Evolutionary conservation across 164 flowering plant species (phyloP), one percentile per base, ranked within the genome.

Genomic region (Magnolia kwangsiensis): DNA sequence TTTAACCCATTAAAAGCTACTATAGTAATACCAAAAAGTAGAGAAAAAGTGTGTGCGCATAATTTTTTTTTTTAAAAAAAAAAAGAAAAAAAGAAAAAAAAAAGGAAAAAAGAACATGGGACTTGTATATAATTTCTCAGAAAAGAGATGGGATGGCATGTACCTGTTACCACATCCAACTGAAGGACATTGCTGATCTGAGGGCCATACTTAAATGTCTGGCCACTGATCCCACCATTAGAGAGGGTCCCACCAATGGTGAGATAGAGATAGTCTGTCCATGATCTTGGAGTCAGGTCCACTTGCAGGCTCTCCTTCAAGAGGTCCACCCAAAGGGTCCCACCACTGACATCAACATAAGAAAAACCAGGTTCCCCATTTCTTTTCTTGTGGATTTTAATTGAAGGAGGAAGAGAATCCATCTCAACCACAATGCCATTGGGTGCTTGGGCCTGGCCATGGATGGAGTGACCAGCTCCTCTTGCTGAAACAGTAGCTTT

Each of bases 201-300:
- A 64, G 89, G 89, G 23, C 89, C 89, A 77, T 82, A 75, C 51
- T 81, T 80, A 58, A 83, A 87, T 2, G 87, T 81, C 72, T 87
- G 89, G 20, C 89, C 87, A 78, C 89, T 87, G 13, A 87, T 77
- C n/a, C 89, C 89, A 77, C 69, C 87, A 78, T 85, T 83, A 23
- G 89, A 87, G 21, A 87, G 84, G 19, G 89, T 87, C 8, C 89
- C 89, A 72, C 89, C 89, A 74, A 87, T 74, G 27, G 78, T 83
- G 8, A 85, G 80, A 59, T 82, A 81, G 14, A 83, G 72, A 74
- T 83, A 87, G 82, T 87, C 89, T n/a, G 89, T 85, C 89, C 89
- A 87, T 29, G 86, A 80, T 49, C 75, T 74, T 49, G 89, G 89
- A 20, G 89, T 80, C 29, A 87, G 79, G 1, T 85, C 87, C 11